Conservation (phyloP, 2,329 filamentous ascomycete species). For the Neonectria magnoliae region DNA sequence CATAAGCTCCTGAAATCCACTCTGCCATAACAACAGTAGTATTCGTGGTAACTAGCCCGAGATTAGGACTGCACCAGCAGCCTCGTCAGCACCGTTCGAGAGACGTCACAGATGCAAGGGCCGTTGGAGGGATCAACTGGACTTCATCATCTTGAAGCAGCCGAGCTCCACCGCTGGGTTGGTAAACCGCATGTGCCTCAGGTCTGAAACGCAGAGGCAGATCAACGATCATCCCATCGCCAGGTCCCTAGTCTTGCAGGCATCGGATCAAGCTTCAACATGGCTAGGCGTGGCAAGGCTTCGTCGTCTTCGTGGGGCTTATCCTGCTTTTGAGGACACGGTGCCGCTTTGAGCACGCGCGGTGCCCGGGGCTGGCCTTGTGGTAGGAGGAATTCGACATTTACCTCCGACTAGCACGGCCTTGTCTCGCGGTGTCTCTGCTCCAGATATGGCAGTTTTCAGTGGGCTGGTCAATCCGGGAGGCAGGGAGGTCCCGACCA, state of each 20-base stretch:
- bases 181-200: slow-evolving; percentile 29
- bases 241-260: slow-evolving; percentile 19
- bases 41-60: slow-evolving; percentile 17
- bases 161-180: slow-evolving; percentile 30
- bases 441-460: slow-evolving; percentile 3
- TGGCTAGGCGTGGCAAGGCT: slow-evolving; percentile 32
- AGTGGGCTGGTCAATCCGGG: not conserved
- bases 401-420: slow-evolving; percentile 18
- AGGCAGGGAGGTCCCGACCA: slow-evolving; percentile 7
- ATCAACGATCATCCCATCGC: slow-evolving; percentile 38
- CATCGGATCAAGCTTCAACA: slow-evolving; percentile 11
- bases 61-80: slow-evolving; percentile 31
- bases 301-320: slow-evolving; percentile 18
- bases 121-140: slow-evolving; percentile 29
- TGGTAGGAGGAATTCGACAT: slow-evolving; percentile 8
- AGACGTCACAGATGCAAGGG: slow-evolving; percentile 37
- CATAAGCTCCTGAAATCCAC: slow-evolving; percentile 31
- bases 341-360: not conserved
- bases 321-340: slow-evolving; percentile 10
- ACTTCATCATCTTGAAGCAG: slow-evolving; percentile 27
- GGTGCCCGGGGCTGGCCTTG: not conserved
- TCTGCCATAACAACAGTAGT: slow-evolving; percentile 22
- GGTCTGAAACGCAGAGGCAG: slow-evolving; percentile 40
- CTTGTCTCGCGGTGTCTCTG: slow-evolving; percentile 22
- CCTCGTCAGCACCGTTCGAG: slow-evolving; percentile 37